Evolutionary conservation across 2,329 filamentous ascomycete genomes (phyloP).

Genomic region (Apiospora marii): DNA sequence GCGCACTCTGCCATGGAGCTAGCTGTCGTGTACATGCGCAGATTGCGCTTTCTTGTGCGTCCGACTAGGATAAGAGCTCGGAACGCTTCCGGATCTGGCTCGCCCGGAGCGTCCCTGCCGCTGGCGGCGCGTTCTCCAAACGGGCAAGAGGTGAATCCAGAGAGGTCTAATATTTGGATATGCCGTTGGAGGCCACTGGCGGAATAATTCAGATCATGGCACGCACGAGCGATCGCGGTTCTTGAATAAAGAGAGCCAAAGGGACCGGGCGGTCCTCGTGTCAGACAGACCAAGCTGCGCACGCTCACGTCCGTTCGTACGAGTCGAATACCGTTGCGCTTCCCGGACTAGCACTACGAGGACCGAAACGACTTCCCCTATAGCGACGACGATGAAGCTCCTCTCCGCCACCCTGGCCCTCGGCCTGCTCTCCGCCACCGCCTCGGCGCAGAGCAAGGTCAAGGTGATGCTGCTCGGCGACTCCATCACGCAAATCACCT

Average conservation of each 20-base stretch:
- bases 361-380: too few species aligned
- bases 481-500: slow-evolving; percentile 55
- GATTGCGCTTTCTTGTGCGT: not conserved
- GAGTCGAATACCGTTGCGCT: too few species aligned
- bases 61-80: not conserved
- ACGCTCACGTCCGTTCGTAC: too few species aligned
- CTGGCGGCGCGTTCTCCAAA: not conserved
- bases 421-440: not conserved
- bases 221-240: too few species aligned
- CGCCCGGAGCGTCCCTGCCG: not conserved
- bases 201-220: not conserved
- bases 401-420: not conserved
- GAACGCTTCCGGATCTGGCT: not conserved
- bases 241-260: too few species aligned
- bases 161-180: too few species aligned
- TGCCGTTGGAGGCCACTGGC: not conserved
- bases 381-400: not conserved
- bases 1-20: not conserved
- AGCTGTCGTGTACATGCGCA: not conserved
- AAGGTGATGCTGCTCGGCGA: slow-evolving; percentile 51
- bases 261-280: too few species aligned
- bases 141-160: too few species aligned
- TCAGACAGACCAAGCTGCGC: too few species aligned
- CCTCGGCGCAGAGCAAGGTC: slow-evolving; percentile 21
- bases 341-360: not conserved